Conservation (phyloP, 345 rosid genomes). For the Pugionium cornutum region DNA sequence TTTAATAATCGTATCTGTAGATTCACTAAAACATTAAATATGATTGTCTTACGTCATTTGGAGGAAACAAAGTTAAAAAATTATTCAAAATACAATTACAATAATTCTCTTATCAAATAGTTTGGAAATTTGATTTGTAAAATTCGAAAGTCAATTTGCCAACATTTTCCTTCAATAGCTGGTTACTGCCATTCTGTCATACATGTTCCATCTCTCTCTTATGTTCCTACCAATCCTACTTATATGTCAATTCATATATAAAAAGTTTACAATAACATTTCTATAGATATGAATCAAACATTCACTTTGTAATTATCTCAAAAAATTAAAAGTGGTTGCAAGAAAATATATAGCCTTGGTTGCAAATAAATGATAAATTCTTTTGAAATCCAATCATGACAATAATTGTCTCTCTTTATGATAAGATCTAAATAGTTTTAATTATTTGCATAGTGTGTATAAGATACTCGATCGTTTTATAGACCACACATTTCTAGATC, state of each 20-base stretch:
- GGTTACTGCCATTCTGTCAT: slow-evolving; percentile 32
- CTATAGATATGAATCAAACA: neutral
- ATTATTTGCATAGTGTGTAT: neutral
- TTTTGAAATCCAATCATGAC: too few species aligned
- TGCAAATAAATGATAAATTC: too few species aligned
- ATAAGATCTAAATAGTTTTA: neutral
- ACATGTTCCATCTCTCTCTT: slow-evolving; percentile 39
- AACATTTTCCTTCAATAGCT: slow-evolving; percentile 13
- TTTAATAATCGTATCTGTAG: slow-evolving; percentile 35
- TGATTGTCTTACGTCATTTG: slow-evolving; percentile 29
- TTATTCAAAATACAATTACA: slow-evolving; percentile 10
- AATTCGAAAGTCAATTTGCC: slow-evolving; percentile 32
- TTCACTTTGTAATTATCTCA: too few species aligned
- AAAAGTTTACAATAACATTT: neutral
- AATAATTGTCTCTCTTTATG: neutral
- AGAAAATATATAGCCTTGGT: too few species aligned
- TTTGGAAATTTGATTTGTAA: slow-evolving; percentile 25
- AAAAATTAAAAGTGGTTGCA: too few species aligned
- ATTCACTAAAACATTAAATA: slow-evolving; percentile 18
- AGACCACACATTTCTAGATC: slow-evolving; percentile 4
- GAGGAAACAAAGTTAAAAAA: slow-evolving; percentile 22
- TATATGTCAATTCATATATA: neutral
- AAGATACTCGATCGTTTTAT: neutral
- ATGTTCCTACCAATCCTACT: slow-evolving; percentile 22
- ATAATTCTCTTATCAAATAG: neutral